Percentiles rank a stretch among this genome's conserved stretches.
Conservation (phyloP, 768 basidiomycete species). For the Kwoniella bestiolae region DNA sequence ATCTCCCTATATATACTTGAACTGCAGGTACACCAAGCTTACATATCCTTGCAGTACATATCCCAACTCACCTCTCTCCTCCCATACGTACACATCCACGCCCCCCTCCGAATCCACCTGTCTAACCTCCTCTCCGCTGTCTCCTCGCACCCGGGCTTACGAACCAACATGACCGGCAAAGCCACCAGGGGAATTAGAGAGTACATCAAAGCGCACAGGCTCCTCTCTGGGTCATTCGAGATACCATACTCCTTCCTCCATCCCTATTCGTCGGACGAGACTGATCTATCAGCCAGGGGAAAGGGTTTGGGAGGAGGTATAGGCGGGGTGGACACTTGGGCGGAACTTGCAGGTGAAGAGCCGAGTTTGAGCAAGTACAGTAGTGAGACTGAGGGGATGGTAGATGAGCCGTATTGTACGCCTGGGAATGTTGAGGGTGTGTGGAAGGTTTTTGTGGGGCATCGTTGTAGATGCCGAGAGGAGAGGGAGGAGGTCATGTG, state of each 20-base stretch:
- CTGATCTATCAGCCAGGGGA: neutral
- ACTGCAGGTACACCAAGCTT: too few relatives aligned
- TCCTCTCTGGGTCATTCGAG: constrained; percentile 31
- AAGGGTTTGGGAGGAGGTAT: constrained; percentile 30
- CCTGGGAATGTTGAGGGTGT: constrained; percentile 35
- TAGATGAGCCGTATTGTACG: constrained; percentile 33
- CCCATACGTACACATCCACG: constrained; percentile 47
- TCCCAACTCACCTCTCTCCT: constrained; percentile 25
- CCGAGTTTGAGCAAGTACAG: constrained; percentile 13
- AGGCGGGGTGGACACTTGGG: constrained; percentile 45
- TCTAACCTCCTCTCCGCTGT: constrained; percentile 44
- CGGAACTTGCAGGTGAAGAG: constrained; percentile 42
- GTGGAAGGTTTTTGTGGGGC: constrained; percentile 23
- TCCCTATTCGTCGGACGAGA: neutral
- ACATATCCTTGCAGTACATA: constrained; percentile 32
- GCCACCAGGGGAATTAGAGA: constrained; percentile 25
- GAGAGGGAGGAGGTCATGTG: constrained; percentile 45
- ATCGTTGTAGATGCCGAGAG: constrained; percentile 32
- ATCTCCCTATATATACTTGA: constrained; percentile 7
- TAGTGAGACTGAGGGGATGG: constrained; percentile 2
- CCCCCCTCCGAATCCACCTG: constrained; percentile 39
- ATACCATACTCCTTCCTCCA: constrained; percentile 12
- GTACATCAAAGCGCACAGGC: constrained; percentile 38
- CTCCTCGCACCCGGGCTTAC: constrained; percentile 34
- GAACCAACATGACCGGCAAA: constrained; percentile 29